phyloP scores from a whole-genome alignment of 1,139 yeast genomes.

The Lodderomyces orthopsilosis region DNA sequence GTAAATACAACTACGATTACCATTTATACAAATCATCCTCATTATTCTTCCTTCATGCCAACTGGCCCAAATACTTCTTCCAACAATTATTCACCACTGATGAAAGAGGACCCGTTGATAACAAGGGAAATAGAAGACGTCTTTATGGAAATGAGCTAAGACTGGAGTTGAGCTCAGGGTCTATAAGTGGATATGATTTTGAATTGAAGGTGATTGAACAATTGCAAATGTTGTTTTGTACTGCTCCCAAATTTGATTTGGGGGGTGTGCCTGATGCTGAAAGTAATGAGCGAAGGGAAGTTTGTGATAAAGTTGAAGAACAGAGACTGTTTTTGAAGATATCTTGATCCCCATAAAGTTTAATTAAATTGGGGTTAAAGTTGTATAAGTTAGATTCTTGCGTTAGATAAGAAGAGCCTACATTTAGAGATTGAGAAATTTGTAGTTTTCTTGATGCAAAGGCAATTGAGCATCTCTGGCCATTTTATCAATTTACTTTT shows the following conservation, averaged over 20 bases:
- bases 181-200: constrained; percentile 27
- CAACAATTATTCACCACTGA: constrained; percentile 22
- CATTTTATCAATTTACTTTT: no score
- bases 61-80: constrained; percentile 35
- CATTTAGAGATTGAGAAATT: no score
- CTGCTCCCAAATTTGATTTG: constrained; percentile 20
- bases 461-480: no score
- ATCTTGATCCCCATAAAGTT: no score
- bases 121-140: constrained; percentile 22
- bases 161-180: constrained; percentile 23
- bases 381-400: no score
- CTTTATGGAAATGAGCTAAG: constrained; percentile 27
- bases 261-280: constrained; percentile 22
- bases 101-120: constrained; percentile 29
- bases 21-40: constrained; percentile 29
- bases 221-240: constrained; percentile 30
- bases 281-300: constrained; percentile 20
- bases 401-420: no score
- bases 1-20: constrained; percentile 26
- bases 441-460: no score
- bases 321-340: constrained; percentile 25
- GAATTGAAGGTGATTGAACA: constrained; percentile 27
- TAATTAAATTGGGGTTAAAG: no score
- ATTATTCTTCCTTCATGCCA: constrained; percentile 36
- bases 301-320: constrained; percentile 24